phyloP scores from a whole-genome alignment of 2,329 filamentous ascomycete species.

The Ophiocordyceps camponoti-saundersi region DNA sequence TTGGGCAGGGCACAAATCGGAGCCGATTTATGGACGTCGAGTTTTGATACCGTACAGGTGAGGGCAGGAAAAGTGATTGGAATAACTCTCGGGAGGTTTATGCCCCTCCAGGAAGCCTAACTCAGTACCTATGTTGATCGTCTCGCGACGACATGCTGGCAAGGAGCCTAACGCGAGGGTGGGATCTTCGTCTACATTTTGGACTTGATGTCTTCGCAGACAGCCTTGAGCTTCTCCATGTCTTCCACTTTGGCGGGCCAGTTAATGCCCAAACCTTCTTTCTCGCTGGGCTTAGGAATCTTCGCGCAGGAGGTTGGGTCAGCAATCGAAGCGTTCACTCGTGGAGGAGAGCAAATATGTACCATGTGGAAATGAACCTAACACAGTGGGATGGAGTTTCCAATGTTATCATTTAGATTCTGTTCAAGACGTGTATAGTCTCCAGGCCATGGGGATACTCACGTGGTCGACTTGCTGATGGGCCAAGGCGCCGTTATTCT shows the following conservation, averaged over 20 bases:
- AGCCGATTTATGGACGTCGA: background rate
- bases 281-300: conserved; percentile 85
- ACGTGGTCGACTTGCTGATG: conserved; percentile 91
- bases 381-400: background rate
- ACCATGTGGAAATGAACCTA: conserved; percentile 94
- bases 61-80: background rate
- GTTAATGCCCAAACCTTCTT: conserved; percentile 59
- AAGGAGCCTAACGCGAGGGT: background rate
- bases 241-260: conserved; percentile 67
- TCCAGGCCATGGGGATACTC: conserved; percentile 13
- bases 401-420: background rate
- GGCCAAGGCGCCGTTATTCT: conserved; percentile 86
- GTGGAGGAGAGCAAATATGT: conserved; percentile 15
- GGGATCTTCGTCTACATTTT: conserved; percentile 49
- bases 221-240: conserved; percentile 67
- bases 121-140: background rate
- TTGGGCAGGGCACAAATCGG: too few species aligned
- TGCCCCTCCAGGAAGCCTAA: background rate
- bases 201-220: conserved; percentile 70
- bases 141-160: background rate
- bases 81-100: background rate
- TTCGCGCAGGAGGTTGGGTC: conserved; percentile 14
- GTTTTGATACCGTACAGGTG: background rate
- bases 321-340: background rate
- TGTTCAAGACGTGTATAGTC: background rate